Conservation (phyloP, 805 yeast species). For the Candida ipomoeae region DNA sequence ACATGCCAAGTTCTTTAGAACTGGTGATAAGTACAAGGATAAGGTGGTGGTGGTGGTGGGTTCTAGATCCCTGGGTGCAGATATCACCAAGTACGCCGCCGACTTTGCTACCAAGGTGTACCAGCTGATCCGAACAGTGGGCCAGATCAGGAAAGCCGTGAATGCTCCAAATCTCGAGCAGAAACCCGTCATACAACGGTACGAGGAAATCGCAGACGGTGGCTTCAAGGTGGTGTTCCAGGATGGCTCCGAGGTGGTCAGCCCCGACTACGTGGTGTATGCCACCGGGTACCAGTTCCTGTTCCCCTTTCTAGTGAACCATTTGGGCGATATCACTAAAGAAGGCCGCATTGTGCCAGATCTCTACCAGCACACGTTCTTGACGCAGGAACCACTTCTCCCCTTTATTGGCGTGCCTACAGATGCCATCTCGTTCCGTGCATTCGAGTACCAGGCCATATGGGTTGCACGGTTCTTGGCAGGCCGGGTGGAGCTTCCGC, state of each 20-base stretch:
- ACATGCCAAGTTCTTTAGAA: constrained; percentile 44
- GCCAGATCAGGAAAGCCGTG: constrained; percentile 6
- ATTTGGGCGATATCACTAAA: constrained; percentile 35
- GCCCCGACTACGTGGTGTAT: constrained; percentile 57
- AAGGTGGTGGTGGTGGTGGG: constrained; percentile 25
- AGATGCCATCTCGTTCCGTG: constrained; percentile 58
- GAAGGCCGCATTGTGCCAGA: constrained; percentile 40
- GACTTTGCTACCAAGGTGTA: constrained; percentile 21
- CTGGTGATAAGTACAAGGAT: constrained; percentile 24
- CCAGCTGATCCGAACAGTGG: constrained; percentile 27
- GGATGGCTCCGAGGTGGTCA: constrained; percentile 44
- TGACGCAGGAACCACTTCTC: constrained; percentile 57
- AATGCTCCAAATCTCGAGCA: constrained; percentile 15
- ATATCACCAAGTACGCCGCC: constrained; percentile 26
- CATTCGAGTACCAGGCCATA: constrained; percentile 60
- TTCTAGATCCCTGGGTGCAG: constrained; percentile 27
- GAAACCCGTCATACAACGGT: constrained; percentile 25
- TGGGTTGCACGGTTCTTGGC: constrained; percentile 60
- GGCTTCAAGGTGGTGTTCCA: constrained; percentile 38
- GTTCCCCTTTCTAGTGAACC: constrained; percentile 53
- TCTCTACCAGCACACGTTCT: constrained; percentile 57
- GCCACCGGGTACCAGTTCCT: constrained; percentile 74
- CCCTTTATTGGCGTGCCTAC: constrained; percentile 61
- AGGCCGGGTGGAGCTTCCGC: constrained; percentile 51
- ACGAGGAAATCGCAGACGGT: constrained; percentile 22